Conservation (phyloP, 148 eudicot species). For the Chenopodium suecicum region DNA sequence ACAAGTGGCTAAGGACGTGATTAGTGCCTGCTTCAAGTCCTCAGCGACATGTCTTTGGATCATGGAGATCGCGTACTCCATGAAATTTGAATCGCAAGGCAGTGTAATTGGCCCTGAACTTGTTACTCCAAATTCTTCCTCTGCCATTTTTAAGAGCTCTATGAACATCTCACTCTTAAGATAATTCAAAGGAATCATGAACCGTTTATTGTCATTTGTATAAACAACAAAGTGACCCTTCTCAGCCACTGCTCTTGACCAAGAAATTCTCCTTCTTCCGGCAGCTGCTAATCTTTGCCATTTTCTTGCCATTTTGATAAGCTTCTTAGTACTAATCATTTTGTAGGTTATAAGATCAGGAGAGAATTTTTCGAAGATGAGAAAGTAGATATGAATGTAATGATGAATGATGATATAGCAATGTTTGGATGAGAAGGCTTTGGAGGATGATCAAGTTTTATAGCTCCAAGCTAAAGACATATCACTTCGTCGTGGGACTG, state of each 20-base stretch:
- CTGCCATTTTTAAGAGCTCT: conserved; percentile 16
- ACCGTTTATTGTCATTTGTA: conserved; percentile 26
- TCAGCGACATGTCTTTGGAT: conserved; percentile 4
- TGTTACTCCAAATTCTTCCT: conserved; percentile 22
- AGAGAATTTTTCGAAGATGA: background rate
- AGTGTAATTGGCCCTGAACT: conserved; percentile 6
- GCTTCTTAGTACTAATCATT: conserved; percentile 27
- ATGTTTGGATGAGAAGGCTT: background rate
- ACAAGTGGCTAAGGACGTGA: conserved; percentile 14
- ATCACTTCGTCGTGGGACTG: background rate
- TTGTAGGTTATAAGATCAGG: background rate
- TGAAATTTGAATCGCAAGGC: conserved; percentile 14
- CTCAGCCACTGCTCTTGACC: background rate
- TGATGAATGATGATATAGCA: background rate
- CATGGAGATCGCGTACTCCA: conserved; percentile 19
- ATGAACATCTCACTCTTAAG: conserved; percentile 11
- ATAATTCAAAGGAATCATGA: conserved; percentile 19
- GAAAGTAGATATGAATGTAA: background rate
- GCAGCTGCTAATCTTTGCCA: conserved; percentile 20
- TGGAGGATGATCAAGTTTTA: background rate
- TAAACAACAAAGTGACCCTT: conserved; percentile 26
- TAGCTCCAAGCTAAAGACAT: conserved; percentile 12
- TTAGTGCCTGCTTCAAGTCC: conserved; percentile 12
- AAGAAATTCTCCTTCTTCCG: conserved; percentile 12
- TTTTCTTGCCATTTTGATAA: conserved; percentile 28